These are phyloP conservation scores for Berkeleyomyces basicola DNA, from an alignment of 2,329 filamentous ascomycete genomes.

Conservation along the genomic window DNA sequence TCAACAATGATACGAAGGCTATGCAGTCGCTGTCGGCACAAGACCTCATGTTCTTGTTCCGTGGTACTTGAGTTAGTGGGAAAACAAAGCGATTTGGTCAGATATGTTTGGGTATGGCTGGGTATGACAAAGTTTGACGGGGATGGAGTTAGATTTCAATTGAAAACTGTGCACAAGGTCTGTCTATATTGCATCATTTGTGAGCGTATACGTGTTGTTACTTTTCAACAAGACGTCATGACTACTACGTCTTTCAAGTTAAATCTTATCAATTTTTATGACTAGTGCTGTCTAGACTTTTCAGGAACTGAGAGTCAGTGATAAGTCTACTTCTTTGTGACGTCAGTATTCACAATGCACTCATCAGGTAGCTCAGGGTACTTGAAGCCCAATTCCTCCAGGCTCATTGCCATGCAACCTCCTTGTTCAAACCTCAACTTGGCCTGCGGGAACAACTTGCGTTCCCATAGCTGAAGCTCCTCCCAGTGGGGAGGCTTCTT, in stretches of 20 bases:
- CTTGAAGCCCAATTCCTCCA: conserved; percentile 57
- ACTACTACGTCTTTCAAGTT: no score
- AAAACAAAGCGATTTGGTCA: background rate
- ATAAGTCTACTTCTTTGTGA: background rate
- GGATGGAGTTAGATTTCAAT: no score
- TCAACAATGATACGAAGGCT: conserved; percentile 80
- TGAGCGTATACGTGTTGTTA: background rate
- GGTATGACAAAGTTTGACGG: no score
- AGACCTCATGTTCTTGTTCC: conserved; percentile 94
- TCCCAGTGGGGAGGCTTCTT: conserved; percentile 55
- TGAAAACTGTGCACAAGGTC: background rate
- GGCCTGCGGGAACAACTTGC: conserved; percentile 49
- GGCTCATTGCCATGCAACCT: conserved; percentile 45
- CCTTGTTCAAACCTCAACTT: conserved; percentile 53
- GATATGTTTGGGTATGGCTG: background rate
- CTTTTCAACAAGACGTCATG: background rate
- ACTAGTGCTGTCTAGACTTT: background rate
- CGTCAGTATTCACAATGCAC: background rate
- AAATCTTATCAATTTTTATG: background rate
- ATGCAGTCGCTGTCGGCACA: conserved; percentile 82
- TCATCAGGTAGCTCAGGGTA: conserved; percentile 23
- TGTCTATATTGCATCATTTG: background rate
- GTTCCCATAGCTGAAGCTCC: conserved; percentile 53
- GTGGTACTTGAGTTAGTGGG: conserved; percentile 34
- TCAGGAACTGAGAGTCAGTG: background rate